phyloP scores from a whole-genome alignment of 1,284 basidiomycete genomes.

The Malassezia equina region DNA sequence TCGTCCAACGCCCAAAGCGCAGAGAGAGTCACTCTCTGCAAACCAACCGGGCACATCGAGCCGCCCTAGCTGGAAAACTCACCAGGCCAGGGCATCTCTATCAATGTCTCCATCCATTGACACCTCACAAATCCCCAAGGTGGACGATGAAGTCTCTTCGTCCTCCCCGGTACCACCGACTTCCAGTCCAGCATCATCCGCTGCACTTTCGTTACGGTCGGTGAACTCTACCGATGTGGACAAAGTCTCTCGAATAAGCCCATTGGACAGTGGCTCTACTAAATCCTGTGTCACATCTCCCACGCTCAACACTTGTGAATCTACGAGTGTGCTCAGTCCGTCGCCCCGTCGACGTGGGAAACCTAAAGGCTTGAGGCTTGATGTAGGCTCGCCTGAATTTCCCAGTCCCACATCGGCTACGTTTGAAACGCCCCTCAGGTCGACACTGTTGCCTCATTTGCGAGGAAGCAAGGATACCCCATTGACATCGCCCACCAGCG shows the following conservation, averaged over 20 bases:
- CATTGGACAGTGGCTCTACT: neutral
- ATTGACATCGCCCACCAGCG: neutral
- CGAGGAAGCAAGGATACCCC: neutral
- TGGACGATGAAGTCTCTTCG: neutral
- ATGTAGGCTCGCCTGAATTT: neutral
- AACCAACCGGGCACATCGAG: neutral
- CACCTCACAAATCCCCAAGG: neutral
- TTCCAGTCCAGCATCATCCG: slow-evolving; percentile 12
- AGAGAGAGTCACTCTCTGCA: neutral
- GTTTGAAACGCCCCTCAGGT: neutral
- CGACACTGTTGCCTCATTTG: neutral
- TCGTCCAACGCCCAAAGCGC: neutral
- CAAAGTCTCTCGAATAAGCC: neutral
- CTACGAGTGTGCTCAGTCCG: neutral
- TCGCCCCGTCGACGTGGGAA: neutral
- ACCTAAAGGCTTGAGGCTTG: neutral
- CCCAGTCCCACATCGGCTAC: neutral
- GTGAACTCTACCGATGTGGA: neutral
- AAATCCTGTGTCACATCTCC: neutral
- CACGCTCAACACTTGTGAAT: neutral
- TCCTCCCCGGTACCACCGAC: neutral
- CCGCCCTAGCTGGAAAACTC: neutral
- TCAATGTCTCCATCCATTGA: slow-evolving; percentile 8
- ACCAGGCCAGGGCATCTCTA: neutral
- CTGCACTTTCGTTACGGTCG: slow-evolving; percentile 15